Base-by-base conservation (phyloP, 768 basidiomycete genomes). In the Tylopilus felleus region DNA sequence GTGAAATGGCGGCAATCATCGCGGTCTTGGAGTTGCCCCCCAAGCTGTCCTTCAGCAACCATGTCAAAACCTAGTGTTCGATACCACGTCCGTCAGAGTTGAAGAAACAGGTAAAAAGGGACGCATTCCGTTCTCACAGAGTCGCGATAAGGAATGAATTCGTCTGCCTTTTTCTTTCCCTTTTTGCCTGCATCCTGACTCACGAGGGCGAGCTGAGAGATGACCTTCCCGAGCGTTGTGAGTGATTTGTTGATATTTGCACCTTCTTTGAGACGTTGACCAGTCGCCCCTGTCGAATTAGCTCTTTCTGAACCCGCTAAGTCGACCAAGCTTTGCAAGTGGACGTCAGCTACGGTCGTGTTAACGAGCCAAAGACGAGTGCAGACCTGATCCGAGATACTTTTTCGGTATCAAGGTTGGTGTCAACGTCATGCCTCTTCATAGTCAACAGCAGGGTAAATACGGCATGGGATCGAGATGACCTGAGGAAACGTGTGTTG, bases 231-330 rank as follows among this genome's bases (percentile, higher is more conserved):
- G 14, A 99, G 84, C 3, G 96, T 98, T 4, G 97, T 99, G 33
- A 99, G 80, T 3, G 93, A 96, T 73, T 97, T 98, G 74, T 98
- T 99, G 77, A 98, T 98, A 72, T 98, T 94, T 36, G 93, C 94
- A 52, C 96, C 96, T 76, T 98, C 96, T 73, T 98, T 98, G 54
- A 99, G 76, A 45, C 95, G 85, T 65, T 92, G 87, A 2, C 96
- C 96, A 1, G 97, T 98, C 29, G 97, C 97, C 36, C 97, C 97
- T 12, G 97, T 98, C 12, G 94, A 95, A 63, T 97, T 97, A 17
- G 97, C 97, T 59, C 96, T 81, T 71, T 99, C 96, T 12, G 93
- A 95, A 62, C 96, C 96, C 27, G 96, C 96, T 60, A 99, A 79
- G 76, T 99, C 96, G 56, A 99, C 92, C 59, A 99, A 75, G 71